These are phyloP conservation scores for Cordyceps cateniannulata DNA, from an alignment of 2,329 filamentous ascomycete species.

Conservation along the genomic window DNA sequence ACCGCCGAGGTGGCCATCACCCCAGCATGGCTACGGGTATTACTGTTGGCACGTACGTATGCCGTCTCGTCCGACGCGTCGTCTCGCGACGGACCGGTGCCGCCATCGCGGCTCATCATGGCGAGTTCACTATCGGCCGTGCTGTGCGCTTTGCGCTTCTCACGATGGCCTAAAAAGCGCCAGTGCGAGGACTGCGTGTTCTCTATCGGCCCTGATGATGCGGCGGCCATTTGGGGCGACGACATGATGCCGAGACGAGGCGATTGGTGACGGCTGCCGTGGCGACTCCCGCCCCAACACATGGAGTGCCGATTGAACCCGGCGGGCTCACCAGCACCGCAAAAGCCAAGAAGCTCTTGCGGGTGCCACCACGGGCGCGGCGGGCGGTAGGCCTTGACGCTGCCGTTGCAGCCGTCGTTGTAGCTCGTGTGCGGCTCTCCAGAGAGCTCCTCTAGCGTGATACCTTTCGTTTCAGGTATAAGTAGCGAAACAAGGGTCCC, in stretches of 20 bases:
- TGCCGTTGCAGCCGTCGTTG: conserved; percentile 45
- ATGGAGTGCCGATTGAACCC: conserved; percentile 38
- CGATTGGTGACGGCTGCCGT: conserved; percentile 18
- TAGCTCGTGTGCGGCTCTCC: conserved; percentile 59
- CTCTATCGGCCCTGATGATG: not conserved
- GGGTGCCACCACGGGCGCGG: conserved; percentile 25
- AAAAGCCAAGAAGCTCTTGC: conserved; percentile 43
- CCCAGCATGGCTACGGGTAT: conserved; percentile 7
- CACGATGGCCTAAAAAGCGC: not conserved
- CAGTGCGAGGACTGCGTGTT: not conserved
- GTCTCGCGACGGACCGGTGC: not conserved
- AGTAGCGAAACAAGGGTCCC: conserved; percentile 63
- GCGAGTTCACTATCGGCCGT: conserved; percentile 6
- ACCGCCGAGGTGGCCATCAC: not conserved
- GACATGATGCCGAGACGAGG: conserved; percentile 37
- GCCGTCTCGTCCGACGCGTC: conserved; percentile 5
- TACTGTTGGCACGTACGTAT: not conserved
- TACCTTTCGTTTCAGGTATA: conserved; percentile 71
- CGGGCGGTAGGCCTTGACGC: conserved; percentile 28
- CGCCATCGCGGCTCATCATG: conserved; percentile 7
- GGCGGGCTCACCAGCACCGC: conserved; percentile 43
- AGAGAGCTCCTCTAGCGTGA: conserved; percentile 64
- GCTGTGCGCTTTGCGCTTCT: conserved; percentile 1
- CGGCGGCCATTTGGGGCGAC: conserved; percentile 22
- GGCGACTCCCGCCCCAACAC: not conserved